Conservation (phyloP, 805 yeast genomes). For the Candida glaebosa region DNA sequence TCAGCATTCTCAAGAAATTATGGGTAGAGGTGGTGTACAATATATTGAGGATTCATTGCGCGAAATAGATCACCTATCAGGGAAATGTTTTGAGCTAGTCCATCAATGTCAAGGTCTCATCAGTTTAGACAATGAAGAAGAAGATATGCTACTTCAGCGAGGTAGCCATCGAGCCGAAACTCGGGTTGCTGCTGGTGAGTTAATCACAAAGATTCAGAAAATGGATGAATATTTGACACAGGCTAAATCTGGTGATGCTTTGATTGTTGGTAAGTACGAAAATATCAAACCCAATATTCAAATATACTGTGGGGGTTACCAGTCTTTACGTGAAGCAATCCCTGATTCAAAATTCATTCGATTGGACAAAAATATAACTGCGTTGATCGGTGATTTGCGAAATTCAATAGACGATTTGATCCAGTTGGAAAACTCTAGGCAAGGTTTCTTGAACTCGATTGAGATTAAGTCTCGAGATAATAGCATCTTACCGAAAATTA, state of each 20-base stretch:
- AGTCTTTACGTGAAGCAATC: constrained; percentile 27
- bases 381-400: constrained; percentile 33
- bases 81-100: constrained; percentile 39
- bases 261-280: constrained; percentile 44
- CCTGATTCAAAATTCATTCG: constrained; percentile 39
- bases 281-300: constrained; percentile 47
- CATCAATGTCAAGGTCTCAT: constrained; percentile 46
- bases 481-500: constrained; percentile 50
- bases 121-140: constrained; percentile 51
- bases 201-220: constrained; percentile 38
- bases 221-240: constrained; percentile 49
- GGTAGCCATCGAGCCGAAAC: constrained; percentile 51
- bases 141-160: constrained; percentile 45
- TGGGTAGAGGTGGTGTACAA: constrained; percentile 49
- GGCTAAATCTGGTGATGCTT: constrained; percentile 61
- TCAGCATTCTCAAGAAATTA: constrained; percentile 53
- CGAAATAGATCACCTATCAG: constrained; percentile 44
- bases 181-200: constrained; percentile 37
- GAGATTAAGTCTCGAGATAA: constrained; percentile 44
- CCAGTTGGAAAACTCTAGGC: constrained; percentile 34
- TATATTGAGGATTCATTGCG: constrained; percentile 38
- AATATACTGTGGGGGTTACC: constrained; percentile 40
- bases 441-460: constrained; percentile 37
- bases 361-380: constrained; percentile 28
- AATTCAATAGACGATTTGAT: constrained; percentile 26